phyloP scores from a whole-genome alignment of 139 green algal species.

The Astrephomene gubernaculifera region DNA sequence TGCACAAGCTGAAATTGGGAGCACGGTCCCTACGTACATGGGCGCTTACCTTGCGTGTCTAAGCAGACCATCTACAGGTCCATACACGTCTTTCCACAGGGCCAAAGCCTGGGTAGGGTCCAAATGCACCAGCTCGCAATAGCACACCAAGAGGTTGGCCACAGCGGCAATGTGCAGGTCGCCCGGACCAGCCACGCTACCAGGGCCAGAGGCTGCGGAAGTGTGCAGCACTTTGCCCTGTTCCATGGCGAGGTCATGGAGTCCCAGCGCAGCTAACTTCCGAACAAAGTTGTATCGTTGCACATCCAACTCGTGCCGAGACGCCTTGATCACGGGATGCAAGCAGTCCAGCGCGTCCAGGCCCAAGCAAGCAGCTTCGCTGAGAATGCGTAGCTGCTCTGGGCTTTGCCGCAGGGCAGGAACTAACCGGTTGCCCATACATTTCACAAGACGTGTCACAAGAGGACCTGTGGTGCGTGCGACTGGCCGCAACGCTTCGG shows the following conservation, averaged over 20 bases:
- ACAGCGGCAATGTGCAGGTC: slow-evolving; percentile 40
- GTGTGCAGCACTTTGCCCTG: slow-evolving; percentile 45
- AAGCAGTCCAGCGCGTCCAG: slow-evolving; percentile 47
- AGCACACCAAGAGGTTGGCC: slow-evolving; percentile 27
- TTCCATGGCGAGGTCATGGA: slow-evolving; percentile 33
- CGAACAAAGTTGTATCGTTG: slow-evolving; percentile 55
- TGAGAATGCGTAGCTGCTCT: background rate
- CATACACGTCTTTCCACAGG: background rate
- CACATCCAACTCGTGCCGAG: slow-evolving; percentile 32
- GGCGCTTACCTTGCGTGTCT: background rate
- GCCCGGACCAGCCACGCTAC: slow-evolving; percentile 18
- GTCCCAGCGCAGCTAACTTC: slow-evolving; percentile 35
- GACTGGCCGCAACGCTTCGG: slow-evolving; percentile 7
- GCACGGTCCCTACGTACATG: too few species aligned
- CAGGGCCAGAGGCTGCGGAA: background rate
- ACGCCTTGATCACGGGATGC: slow-evolving; percentile 21
- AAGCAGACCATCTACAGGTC: background rate
- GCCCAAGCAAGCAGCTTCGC: slow-evolving; percentile 6
- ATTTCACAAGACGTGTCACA: background rate
- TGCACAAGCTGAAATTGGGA: too few species aligned
- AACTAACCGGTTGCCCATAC: background rate
- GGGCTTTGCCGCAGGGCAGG: background rate
- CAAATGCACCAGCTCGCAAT: background rate
- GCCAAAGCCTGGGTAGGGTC: background rate
- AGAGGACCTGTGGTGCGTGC: slow-evolving; percentile 8